These are phyloP conservation scores for Ogataea neopini DNA, from an alignment of 805 yeast species.

Conservation along the genomic window DNA sequence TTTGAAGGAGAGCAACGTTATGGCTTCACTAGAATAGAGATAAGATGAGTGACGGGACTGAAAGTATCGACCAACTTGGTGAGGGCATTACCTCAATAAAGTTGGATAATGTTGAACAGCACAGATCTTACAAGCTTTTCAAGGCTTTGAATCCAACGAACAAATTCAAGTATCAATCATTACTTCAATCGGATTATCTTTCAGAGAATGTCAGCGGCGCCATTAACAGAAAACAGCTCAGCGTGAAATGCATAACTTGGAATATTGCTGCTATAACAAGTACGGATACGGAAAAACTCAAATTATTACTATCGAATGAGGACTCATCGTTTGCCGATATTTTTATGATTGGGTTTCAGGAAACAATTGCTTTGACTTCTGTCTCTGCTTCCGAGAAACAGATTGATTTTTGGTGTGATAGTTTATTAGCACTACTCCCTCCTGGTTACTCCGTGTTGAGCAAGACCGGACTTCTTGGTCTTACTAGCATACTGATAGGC, in stretches of 20 bases:
- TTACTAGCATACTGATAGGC: constrained; percentile 49
- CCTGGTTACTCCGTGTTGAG: constrained; percentile 37
- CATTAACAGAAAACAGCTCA: constrained; percentile 5
- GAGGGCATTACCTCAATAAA: not conserved
- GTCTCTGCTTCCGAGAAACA: constrained; percentile 38
- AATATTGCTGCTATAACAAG: constrained; percentile 34
- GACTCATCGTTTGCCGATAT: constrained; percentile 32
- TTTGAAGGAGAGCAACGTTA: too few relatives aligned
- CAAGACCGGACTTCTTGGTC: constrained; percentile 52
- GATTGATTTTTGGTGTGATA: constrained; percentile 37
- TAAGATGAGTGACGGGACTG: not conserved
- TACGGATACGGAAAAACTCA: constrained; percentile 15
- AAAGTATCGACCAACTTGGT: not conserved
- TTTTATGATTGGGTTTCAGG: constrained; percentile 49
- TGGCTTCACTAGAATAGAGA: not conserved
- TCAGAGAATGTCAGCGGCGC: constrained; percentile 12
- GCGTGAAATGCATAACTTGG: constrained; percentile 40
- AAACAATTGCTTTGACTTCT: constrained; percentile 49
- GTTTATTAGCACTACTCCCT: constrained; percentile 28
- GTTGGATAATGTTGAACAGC: constrained; percentile 4
- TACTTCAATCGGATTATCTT: constrained; percentile 23
- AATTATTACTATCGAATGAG: constrained; percentile 17
- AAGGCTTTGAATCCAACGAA: constrained; percentile 31
- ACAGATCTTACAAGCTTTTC: constrained; percentile 20
- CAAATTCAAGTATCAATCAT: constrained; percentile 23